Conservation (phyloP, 78 protist genomes). For the Dictyostelium citrinum region DNA sequence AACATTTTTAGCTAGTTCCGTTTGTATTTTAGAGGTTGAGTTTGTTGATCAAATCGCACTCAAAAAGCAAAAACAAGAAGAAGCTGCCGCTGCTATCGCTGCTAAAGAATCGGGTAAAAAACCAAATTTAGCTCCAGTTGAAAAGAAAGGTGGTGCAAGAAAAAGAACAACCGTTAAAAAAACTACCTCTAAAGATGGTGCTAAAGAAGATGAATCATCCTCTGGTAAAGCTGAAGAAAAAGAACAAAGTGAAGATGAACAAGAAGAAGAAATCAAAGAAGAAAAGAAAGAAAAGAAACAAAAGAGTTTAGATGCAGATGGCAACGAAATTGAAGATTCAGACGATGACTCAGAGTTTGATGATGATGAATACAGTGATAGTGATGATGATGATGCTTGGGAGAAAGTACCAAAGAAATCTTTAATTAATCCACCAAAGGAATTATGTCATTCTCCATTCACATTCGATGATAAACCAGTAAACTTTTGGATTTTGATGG, state of each 20-base stretch:
- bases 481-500: conserved; percentile 31
- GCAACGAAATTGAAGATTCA: not conserved
- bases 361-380: not conserved
- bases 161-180: not conserved
- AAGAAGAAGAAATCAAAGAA: not conserved
- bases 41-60: conserved; percentile 17
- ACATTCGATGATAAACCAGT: conserved; percentile 46
- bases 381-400: conserved; percentile 51
- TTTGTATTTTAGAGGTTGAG: conserved; percentile 28
- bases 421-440: conserved; percentile 7
- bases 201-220: not conserved
- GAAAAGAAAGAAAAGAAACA: not conserved
- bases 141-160: not conserved
- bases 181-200: not conserved
- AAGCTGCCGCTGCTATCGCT: not conserved
- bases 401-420: conserved; percentile 36
- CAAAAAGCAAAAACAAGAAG: conserved; percentile 24
- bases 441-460: conserved; percentile 39
- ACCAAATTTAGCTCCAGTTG: not conserved
- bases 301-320: not conserved
- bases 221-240: not conserved
- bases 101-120: not conserved
- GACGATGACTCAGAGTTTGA: conserved; percentile 20
- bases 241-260: not conserved
- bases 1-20: not conserved